Conservation (phyloP, 257 asterid genomes). For the Scutellaria baicalensis region DNA sequence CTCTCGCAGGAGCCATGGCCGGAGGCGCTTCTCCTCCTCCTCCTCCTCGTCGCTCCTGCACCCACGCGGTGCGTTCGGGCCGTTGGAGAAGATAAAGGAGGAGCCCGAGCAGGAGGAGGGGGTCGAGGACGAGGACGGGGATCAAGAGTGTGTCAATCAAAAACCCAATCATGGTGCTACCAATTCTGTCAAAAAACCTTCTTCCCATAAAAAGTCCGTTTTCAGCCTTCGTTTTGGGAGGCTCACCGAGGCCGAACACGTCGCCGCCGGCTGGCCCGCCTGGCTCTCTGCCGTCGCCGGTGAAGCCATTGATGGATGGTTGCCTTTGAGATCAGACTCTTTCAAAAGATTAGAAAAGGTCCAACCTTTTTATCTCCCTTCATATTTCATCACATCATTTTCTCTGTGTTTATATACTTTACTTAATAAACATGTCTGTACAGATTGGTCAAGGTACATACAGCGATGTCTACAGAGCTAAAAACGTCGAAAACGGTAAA, state of each 20-base stretch:
- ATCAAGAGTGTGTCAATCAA: slow-evolving; percentile 10
- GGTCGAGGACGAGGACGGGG: slow-evolving; percentile 42
- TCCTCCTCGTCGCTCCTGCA: slow-evolving; percentile 29
- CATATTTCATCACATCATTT: no score
- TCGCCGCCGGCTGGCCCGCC: slow-evolving; percentile 84
- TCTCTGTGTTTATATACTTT: no score
- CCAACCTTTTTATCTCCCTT: background rate
- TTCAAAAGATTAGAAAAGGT: slow-evolving; percentile 90
- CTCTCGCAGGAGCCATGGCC: slow-evolving; percentile 12
- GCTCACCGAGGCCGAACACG: slow-evolving; percentile 64
- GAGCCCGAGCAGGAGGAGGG: slow-evolving; percentile 63
- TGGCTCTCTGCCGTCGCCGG: slow-evolving; percentile 93
- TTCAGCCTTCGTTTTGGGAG: slow-evolving; percentile 71
- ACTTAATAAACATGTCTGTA: background rate
- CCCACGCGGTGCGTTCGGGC: slow-evolving; percentile 29
- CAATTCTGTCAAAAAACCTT: slow-evolving; percentile 28
- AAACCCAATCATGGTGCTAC: background rate
- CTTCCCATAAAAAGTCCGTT: slow-evolving; percentile 36
- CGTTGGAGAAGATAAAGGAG: slow-evolving; percentile 79
- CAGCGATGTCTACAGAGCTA: slow-evolving; percentile 88
- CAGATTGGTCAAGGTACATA: slow-evolving; percentile 98
- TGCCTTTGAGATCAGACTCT: slow-evolving; percentile 61
- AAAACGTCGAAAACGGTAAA: slow-evolving; percentile 58
- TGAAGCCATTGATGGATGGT: slow-evolving; percentile 86
- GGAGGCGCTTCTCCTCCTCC: slow-evolving; percentile 11